phyloP scores from a whole-genome alignment of 768 basidiomycete species.

The Auriculariales sp. region DNA sequence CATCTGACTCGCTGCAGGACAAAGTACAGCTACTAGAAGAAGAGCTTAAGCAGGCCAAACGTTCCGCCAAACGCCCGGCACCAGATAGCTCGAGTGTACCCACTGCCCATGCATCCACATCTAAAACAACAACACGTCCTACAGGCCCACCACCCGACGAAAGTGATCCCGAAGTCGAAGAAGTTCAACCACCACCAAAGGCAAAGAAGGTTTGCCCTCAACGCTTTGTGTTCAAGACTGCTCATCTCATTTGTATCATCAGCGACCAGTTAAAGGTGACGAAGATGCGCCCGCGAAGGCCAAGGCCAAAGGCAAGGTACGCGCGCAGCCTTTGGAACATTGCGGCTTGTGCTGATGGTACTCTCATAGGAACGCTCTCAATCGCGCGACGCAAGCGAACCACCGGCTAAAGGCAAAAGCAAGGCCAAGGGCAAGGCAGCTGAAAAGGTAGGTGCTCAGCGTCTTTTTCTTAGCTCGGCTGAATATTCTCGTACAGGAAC shows the following conservation, averaged over 20 bases:
- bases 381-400: background rate
- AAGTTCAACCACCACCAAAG: conserved; percentile 10
- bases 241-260: no score
- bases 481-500: background rate
- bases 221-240: no score
- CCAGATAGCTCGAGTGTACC: conserved; percentile 9
- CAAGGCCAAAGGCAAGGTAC: background rate
- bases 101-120: background rate
- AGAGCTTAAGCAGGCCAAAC: conserved; percentile 18
- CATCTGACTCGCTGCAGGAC: conserved; percentile 3
- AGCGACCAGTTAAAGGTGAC: no score
- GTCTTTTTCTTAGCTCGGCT: background rate
- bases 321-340: background rate
- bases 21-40: conserved; percentile 16
- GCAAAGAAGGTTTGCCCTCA: conserved; percentile 8
- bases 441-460: background rate
- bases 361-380: background rate
- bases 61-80: conserved; percentile 6
- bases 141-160: background rate
- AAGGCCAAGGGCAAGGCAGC: background rate
- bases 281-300: background rate
- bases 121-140: background rate
- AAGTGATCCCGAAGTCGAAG: conserved; percentile 19
- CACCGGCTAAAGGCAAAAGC: background rate
- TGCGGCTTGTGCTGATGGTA: background rate